Evolutionary conservation across 1,284 basidiomycete genomes (phyloP).

Genomic region (Phellinidium pouzarii): DNA sequence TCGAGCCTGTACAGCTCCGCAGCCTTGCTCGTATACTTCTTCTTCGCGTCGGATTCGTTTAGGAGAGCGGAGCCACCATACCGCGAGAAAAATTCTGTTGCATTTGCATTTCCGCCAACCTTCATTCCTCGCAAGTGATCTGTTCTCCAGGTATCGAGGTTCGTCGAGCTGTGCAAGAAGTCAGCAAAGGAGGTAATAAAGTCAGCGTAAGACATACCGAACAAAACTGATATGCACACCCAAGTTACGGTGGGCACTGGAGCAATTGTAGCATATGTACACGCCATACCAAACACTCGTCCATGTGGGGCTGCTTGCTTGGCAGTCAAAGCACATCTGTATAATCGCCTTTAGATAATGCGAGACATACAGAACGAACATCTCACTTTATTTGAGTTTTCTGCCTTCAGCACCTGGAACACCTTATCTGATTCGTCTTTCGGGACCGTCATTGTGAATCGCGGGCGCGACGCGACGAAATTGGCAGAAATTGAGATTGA

Average conservation of each 20-base stretch:
- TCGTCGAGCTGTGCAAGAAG: constrained; percentile 50
- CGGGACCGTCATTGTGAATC: constrained; percentile 62
- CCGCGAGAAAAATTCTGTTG: constrained; percentile 85
- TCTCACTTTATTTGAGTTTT: constrained; percentile 86
- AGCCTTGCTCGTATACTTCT: constrained; percentile 82
- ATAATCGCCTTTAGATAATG: not conserved
- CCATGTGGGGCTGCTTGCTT: constrained; percentile 97
- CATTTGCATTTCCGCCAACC: constrained; percentile 89
- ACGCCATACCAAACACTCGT: constrained; percentile 94
- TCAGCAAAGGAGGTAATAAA: constrained; percentile 13
- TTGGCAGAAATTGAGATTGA: not conserved
- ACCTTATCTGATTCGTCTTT: constrained; percentile 75
- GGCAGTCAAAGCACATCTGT: constrained; percentile 95
- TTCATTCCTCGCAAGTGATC: constrained; percentile 94
- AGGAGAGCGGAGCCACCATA: constrained; percentile 75
- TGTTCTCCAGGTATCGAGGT: constrained; percentile 93
- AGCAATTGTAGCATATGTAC: constrained; percentile 98
- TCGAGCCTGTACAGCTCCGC: constrained; percentile 93
- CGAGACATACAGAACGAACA: not conserved
- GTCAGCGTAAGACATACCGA: constrained; percentile 47
- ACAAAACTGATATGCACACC: constrained; percentile 99
- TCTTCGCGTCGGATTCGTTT: constrained; percentile 73
- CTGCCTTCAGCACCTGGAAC: constrained; percentile 69
- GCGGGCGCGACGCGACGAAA: not conserved
- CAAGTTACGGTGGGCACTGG: constrained; percentile 91